Evolutionary conservation across 768 basidiomycete genomes (phyloP).

Genomic region (Pholiota conissans): DNA sequence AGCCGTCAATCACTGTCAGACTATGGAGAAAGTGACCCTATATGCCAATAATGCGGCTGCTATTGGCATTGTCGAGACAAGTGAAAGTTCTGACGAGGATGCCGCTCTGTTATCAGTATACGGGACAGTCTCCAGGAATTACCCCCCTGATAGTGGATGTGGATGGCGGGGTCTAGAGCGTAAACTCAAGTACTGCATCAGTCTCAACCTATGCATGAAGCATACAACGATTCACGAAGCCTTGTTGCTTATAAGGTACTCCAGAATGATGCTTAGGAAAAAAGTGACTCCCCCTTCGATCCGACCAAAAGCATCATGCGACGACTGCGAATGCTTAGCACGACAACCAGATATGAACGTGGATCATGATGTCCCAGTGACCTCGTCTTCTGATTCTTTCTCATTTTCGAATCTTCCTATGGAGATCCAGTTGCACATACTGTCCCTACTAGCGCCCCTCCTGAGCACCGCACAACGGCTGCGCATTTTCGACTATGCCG

Average conservation of each 20-base stretch:
- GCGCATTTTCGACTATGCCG: constrained; percentile 18
- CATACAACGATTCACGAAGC: constrained; percentile 10
- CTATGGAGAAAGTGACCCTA: constrained; percentile 17
- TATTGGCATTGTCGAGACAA: background rate
- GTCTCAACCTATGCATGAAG: constrained; percentile 15
- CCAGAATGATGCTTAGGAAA: constrained; percentile 15
- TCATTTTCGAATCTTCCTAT: constrained; percentile 16
- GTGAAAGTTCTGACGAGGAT: constrained; percentile 1
- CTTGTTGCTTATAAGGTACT: constrained; percentile 13
- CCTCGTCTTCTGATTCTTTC: background rate
- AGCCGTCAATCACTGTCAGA: constrained; percentile 15
- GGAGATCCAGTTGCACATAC: constrained; percentile 20
- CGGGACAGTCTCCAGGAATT: too few relatives aligned
- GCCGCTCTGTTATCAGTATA: too few relatives aligned
- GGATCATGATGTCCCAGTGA: background rate
- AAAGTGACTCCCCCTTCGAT: background rate
- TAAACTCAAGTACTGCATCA: constrained; percentile 9
- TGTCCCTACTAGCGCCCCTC: constrained; percentile 14
- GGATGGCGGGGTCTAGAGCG: constrained; percentile 7
- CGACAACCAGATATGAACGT: background rate
- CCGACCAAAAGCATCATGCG: background rate
- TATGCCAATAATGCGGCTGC: constrained; percentile 11
- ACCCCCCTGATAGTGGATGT: background rate
- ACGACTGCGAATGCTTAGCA: constrained; percentile 10
- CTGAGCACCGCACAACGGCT: constrained; percentile 15